phyloP scores from a whole-genome alignment of 2,329 filamentous ascomycete genomes.

The Alternaria viburni region DNA sequence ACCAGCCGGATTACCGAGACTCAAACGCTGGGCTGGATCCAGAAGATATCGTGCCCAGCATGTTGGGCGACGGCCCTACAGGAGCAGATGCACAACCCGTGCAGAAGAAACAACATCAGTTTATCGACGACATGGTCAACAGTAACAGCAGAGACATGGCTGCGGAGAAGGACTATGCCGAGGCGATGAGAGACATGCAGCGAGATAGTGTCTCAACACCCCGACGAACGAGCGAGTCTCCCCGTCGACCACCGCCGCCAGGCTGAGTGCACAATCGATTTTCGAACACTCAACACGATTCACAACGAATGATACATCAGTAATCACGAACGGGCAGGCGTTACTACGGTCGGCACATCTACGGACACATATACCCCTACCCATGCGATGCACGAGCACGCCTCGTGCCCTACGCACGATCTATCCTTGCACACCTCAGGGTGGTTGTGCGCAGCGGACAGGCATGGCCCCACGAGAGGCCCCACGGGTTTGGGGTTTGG shows the following conservation, averaged over 20 bases:
- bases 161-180: conserved; percentile 37
- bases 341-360: background rate
- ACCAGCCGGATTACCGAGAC: conserved; percentile 16
- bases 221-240: conserved; percentile 3
- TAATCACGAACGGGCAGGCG: background rate
- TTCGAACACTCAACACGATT: background rate
- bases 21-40: conserved; percentile 26
- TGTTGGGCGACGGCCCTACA: conserved; percentile 26
- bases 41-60: conserved; percentile 41
- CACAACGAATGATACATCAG: background rate
- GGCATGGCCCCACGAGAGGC: background rate
- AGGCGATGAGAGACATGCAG: conserved; percentile 37
- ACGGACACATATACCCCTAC: background rate
- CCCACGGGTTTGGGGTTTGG: background rate
- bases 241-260: background rate
- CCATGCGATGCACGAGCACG: background rate
- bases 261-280: background rate
- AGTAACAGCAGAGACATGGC: conserved; percentile 24
- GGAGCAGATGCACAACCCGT: conserved; percentile 18
- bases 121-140: conserved; percentile 23
- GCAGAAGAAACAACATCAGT: conserved; percentile 26
- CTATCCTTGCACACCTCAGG: background rate
- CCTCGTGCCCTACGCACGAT: background rate
- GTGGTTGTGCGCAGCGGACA: background rate
- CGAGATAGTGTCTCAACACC: conserved; percentile 17